Percentiles rank a stretch among this genome's conserved stretches.
Evolutionary conservation across 2,329 filamentous ascomycete species (phyloP).

Genomic region (Chrysoporthe deuterocubensis): DNA sequence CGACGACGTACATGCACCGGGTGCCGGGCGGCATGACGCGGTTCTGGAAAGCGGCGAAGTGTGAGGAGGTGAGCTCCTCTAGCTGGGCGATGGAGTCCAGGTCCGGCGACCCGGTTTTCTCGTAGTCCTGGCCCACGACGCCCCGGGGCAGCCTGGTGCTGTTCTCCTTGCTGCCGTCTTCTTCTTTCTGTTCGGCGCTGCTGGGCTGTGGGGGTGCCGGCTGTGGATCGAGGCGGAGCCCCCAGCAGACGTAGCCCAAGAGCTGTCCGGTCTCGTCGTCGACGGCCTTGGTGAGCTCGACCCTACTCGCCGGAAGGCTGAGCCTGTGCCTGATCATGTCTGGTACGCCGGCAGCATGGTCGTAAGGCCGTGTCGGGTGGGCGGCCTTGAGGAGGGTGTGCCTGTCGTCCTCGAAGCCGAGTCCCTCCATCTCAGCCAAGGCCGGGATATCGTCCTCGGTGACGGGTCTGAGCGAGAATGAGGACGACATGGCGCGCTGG

Average conservation of each 20-base stretch:
- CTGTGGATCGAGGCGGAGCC: conserved; percentile 33
- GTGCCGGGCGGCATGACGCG: conserved; percentile 34
- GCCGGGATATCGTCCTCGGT: conserved; percentile 35
- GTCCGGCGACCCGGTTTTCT: background rate
- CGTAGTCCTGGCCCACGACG: background rate
- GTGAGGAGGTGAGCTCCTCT: conserved; percentile 36
- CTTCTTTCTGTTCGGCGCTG: background rate
- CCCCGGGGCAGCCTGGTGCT: too few species aligned
- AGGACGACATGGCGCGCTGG: background rate
- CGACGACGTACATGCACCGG: conserved; percentile 42
- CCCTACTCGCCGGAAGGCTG: conserved; percentile 27
- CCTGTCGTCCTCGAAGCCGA: conserved; percentile 38
- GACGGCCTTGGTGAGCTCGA: conserved; percentile 40
- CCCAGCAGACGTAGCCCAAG: conserved; percentile 43
- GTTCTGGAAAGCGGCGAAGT: conserved; percentile 37
- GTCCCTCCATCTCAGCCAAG: conserved; percentile 38
- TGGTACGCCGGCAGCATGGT: conserved; percentile 35
- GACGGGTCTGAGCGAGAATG: conserved; percentile 22
- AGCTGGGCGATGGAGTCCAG: conserved; percentile 37
- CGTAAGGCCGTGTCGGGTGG: conserved; percentile 36
- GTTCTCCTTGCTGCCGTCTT: background rate
- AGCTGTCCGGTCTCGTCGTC: conserved; percentile 36
- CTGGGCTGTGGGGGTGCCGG: conserved; percentile 22
- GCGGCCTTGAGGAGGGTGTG: conserved; percentile 42
- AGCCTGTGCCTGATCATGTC: conserved; percentile 33